Base-by-base conservation (phyloP, 1,284 basidiomycete species). In the Dichomitus squalens region DNA sequence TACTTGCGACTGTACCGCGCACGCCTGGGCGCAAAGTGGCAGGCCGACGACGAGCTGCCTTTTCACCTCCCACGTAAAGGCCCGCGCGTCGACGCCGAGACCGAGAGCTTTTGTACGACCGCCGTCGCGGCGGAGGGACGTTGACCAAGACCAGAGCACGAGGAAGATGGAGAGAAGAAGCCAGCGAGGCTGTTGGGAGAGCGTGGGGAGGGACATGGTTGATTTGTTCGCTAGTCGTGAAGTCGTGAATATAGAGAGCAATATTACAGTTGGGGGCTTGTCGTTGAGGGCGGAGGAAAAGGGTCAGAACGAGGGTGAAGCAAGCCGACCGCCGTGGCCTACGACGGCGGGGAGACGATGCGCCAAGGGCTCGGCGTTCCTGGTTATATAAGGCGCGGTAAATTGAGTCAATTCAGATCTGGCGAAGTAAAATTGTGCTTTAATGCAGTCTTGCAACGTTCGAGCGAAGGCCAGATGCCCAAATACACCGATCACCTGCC, bases 151-250 rank as follows among this genome's bases (percentile, higher is more conserved):
- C 59, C 61, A 66, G 43, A 65, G 48, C 27, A 65, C 40, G 40
- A 66, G 60, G 52, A 64, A 63, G 38, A 52, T 39, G 3, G 63
- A 64, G 33, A 66, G 61, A 12, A 65, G 53, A 9, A 66, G 38
- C 65, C 65, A 66, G 57, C 63, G 63, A 2, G 65, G 65, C 33
- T 63, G 60, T 16, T 55, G 46, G 4, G 57, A 35, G 16, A 44
- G 40, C 4, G 40, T 29, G 27, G 51, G 16, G 16, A 53, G 12
- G 11, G 54, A 25, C 16, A 57, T 55, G 16, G 57, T 49, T 35
- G 35, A 31, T 16, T 31, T 23, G 38, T 44, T n/a, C n/a, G n/a
- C n/a, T 44, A 35, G 46, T 56, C 33, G 53, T 49, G 3, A 55
- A 39, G 31, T 55, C 38, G 47, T 49, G 4, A 21, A 21, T 31